A percentile compares a stretch with the other conserved stretches of the same genome.
Evolutionary conservation across 2,329 filamentous ascomycete species (phyloP).

Genomic region (Arthrocladium fulminans): DNA sequence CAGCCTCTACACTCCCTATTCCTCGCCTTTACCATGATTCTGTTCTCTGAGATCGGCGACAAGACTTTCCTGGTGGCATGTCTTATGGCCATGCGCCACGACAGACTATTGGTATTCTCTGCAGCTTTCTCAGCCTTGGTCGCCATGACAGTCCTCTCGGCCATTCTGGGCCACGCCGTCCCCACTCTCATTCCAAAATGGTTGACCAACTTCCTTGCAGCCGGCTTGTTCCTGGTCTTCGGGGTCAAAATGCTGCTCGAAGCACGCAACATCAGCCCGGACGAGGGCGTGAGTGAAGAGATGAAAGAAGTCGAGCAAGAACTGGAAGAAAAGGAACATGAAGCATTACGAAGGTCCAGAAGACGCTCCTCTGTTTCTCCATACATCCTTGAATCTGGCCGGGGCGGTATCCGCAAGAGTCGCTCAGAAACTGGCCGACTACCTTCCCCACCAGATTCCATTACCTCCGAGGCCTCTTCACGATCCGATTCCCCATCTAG

Average conservation of each 20-base stretch:
- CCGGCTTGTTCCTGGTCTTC: constrained; percentile 79
- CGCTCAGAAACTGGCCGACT: constrained; percentile 63
- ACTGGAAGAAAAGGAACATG: constrained; percentile 82
- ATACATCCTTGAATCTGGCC: constrained; percentile 71
- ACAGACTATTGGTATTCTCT: constrained; percentile 84
- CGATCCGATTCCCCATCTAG: constrained; percentile 48
- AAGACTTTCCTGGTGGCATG: constrained; percentile 97
- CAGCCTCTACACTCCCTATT: constrained; percentile 80
- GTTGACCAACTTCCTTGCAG: constrained; percentile 81
- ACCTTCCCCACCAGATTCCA: constrained; percentile 69
- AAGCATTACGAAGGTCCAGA: constrained; percentile 38
- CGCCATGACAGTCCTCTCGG: constrained; percentile 90
- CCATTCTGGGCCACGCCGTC: constrained; percentile 83
- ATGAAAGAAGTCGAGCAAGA: constrained; percentile 97
- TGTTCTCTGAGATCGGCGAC: constrained; percentile 93
- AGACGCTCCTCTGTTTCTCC: constrained; percentile 62
- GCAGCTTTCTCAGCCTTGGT: constrained; percentile 87
- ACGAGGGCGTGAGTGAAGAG: constrained; percentile 89
- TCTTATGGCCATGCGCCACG: constrained; percentile 98
- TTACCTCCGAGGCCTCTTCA: constrained; percentile 61
- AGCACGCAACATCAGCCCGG: constrained; percentile 76
- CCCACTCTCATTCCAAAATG: constrained; percentile 81
- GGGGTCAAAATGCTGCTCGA: constrained; percentile 76
- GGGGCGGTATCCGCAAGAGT: constrained; percentile 56
- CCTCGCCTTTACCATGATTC: constrained; percentile 91